Percentiles rank a stretch among this genome's conserved stretches.
These are phyloP conservation scores for Leptographium flavum DNA, from an alignment of 2,329 filamentous ascomycete genomes.

Conservation along the genomic window DNA sequence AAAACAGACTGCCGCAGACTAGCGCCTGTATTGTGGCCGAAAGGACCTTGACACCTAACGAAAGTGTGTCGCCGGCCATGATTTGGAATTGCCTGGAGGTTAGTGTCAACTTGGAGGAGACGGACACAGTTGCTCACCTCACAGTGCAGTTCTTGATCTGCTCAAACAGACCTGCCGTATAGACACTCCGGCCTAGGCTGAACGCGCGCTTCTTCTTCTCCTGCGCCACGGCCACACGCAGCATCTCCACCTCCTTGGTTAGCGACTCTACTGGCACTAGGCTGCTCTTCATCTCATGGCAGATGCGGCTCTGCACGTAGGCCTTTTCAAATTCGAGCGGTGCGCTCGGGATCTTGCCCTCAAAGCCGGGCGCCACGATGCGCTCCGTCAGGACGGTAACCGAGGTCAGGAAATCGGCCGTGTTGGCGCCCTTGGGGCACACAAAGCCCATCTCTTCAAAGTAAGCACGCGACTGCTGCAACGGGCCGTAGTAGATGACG, in stretches of 20 bases:
- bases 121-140: conserved; percentile 20
- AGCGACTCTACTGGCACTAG: conserved; percentile 36
- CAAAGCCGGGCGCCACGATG: conserved; percentile 33
- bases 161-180: conserved; percentile 59
- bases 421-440: conserved; percentile 44
- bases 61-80: conserved; percentile 58
- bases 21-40: conserved; percentile 61
- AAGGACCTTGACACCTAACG: conserved; percentile 65
- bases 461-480: conserved; percentile 45
- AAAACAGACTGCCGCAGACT: conserved; percentile 69
- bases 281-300: conserved; percentile 28
- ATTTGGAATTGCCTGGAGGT: conserved; percentile 52
- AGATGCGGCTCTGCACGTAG: conserved; percentile 31
- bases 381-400: conserved; percentile 20
- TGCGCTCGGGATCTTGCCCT: conserved; percentile 34
- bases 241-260: conserved; percentile 15
- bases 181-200: conserved; percentile 20
- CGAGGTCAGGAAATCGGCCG: conserved; percentile 64
- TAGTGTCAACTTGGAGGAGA: not conserved
- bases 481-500: conserved; percentile 4
- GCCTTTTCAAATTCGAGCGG: conserved; percentile 45
- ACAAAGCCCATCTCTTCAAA: conserved; percentile 55
- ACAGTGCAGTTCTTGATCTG: conserved; percentile 57
- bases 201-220: conserved; percentile 3
- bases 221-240: not conserved